Evolutionary conservation across 2,329 filamentous ascomycete genomes (phyloP), one percentile per base, ranked within the genome.

Genomic region (Cyphellophora europaea): DNA sequence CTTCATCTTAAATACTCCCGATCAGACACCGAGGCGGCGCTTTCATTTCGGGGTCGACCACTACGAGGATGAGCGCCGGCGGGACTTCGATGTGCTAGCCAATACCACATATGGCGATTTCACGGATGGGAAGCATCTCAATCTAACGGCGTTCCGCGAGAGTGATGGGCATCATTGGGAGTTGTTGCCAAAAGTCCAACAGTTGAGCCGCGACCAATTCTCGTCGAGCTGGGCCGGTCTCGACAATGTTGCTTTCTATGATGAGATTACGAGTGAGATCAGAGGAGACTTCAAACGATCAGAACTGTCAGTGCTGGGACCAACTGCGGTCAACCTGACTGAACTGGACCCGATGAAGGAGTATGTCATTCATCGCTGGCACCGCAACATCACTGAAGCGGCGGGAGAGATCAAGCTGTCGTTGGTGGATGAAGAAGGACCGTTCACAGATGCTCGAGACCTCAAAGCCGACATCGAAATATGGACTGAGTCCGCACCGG

Each of bases 111-210:
- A 71, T 55, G 70, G 68, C 21, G 66, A 72, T 35, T 66, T 77
- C 25, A 52, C 59, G 6, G 53, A 63, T 40, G 62, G 55, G 44
- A 72, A 64, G 67, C 28, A 29, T 19, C 59, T 87, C 40, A 85
- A 86, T 48, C 63, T 94, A 33, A 83, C 83, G 2, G 89, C 89
- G 1, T 78, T 93, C 42, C 73, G 82, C 32, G 63, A 75, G 30
- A 71, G 77, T 13, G 82, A 93, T 58, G 76, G 72, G 4, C 85
- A 83, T 56, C 79, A 75, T 2, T 95, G 88, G 88, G 72, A 79
- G 19, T 69, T 86, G 38, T 63, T 95, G 14, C 30, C 42, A 15
- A 41, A 29, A 6, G 44, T 33, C 19, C 48, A 37, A 16, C 27
- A 40, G 6, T 27, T 42, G 21, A 46, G 36, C 31, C 33, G 71